A percentile compares a stretch with the other conserved stretches of the same genome.
Conservation (phyloP, 2,329 filamentous ascomycete species). For the Trichophyton schoenleinii region DNA sequence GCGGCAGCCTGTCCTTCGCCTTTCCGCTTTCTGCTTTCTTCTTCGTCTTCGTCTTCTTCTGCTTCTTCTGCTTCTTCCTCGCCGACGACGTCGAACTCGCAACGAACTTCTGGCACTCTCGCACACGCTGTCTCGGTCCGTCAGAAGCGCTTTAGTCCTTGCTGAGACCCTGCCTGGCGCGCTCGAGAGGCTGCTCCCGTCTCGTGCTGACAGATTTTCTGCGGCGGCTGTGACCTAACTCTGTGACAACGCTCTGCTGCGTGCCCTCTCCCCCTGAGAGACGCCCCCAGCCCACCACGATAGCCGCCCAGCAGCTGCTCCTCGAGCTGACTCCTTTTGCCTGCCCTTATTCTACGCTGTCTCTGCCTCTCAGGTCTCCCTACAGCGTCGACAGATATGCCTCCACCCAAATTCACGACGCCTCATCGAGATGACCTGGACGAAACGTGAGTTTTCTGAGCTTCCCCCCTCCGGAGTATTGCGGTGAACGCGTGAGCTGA, state of each 20-base stretch:
- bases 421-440: constrained; percentile 47
- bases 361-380: background rate
- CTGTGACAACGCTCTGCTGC: background rate
- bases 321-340: background rate
- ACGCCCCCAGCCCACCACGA: background rate
- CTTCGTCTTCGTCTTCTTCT: background rate
- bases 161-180: background rate
- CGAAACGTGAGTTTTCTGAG: constrained; percentile 43
- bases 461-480: too few species aligned
- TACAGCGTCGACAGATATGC: constrained; percentile 19
- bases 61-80: background rate
- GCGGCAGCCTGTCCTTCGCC: background rate
- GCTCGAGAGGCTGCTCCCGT: background rate
- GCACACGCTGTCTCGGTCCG: too few species aligned
- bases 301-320: background rate
- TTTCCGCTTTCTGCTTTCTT: background rate
- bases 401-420: constrained; percentile 17
- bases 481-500: background rate
- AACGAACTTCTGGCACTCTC: too few species aligned
- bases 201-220: background rate
- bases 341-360: background rate
- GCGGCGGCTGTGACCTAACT: background rate
- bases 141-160: too few species aligned
- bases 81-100: too few species aligned
- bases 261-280: background rate